These are phyloP conservation scores for Clavispora fructus DNA, from an alignment of 805 yeast species.

Conservation along the genomic window DNA sequence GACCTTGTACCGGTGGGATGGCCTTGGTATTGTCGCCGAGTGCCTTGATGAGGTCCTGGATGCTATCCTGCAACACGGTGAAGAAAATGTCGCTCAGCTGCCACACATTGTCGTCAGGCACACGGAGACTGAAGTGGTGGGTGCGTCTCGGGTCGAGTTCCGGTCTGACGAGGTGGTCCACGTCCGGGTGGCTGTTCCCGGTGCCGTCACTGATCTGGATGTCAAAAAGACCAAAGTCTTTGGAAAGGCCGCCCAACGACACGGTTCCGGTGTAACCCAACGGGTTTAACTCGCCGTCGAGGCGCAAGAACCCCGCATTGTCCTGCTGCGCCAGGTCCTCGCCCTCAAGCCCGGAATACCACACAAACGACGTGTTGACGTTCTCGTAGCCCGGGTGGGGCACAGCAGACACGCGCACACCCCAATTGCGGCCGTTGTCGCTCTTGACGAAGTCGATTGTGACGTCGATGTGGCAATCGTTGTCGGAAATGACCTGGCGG, in stretches of 20 bases:
- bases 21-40: slow-evolving; percentile 15
- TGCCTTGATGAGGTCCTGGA: slow-evolving; percentile 39
- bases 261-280: slow-evolving; percentile 35
- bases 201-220: slow-evolving; percentile 53
- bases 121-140: slow-evolving; percentile 62
- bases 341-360: slow-evolving; percentile 71
- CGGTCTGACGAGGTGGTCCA: slow-evolving; percentile 24
- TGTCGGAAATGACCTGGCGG: slow-evolving; percentile 65
- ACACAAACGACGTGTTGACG: slow-evolving; percentile 59
- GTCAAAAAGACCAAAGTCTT: slow-evolving; percentile 63
- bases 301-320: slow-evolving; percentile 21
- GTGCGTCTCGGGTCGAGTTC: slow-evolving; percentile 53
- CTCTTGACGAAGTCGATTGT: slow-evolving; percentile 74
- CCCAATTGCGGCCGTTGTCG: slow-evolving; percentile 75
- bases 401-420: slow-evolving; percentile 58
- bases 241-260: slow-evolving; percentile 41
- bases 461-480: slow-evolving; percentile 55
- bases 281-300: slow-evolving; percentile 20
- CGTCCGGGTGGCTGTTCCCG: slow-evolving; percentile 37
- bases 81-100: slow-evolving; percentile 69
- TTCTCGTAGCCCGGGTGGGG: slow-evolving; percentile 49
- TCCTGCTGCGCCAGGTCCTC: slow-evolving; percentile 5
- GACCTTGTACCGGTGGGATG: slow-evolving; percentile 45
- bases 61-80: slow-evolving; percentile 64
- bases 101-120: slow-evolving; percentile 75